A percentile compares a stretch with the other conserved stretches of the same genome.
Evolutionary conservation across 2,329 filamentous ascomycete species (phyloP).

Genomic region (Dactylonectria estremocensis): DNA sequence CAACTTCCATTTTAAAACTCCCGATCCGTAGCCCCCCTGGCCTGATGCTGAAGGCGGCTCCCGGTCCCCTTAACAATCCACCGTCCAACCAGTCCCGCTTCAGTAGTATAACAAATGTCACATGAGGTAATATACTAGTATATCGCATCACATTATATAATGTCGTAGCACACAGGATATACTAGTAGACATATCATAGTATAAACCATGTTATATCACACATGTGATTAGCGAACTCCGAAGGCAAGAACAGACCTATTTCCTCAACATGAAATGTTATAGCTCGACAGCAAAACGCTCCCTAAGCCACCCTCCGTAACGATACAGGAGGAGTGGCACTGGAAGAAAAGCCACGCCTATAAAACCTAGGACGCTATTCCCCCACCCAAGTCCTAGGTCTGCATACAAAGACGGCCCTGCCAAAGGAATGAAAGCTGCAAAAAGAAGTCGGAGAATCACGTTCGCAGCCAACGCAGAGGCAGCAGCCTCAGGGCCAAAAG

Average conservation of each 20-base stretch:
- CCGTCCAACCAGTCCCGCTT: too few species aligned
- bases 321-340: conserved; percentile 43
- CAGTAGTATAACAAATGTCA: too few species aligned
- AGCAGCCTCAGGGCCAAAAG: conserved; percentile 41
- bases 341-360: conserved; percentile 58
- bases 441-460: conserved; percentile 62
- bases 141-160: too few species aligned
- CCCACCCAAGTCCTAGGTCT: conserved; percentile 63
- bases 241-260: neutral
- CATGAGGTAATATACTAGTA: too few species aligned
- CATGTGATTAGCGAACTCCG: too few species aligned
- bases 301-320: conserved; percentile 35
- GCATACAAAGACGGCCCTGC: conserved; percentile 61
- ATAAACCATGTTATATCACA: too few species aligned
- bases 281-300: conserved; percentile 33
- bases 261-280: conserved; percentile 17
- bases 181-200: too few species aligned
- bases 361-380: conserved; percentile 47
- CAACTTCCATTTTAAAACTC: too few species aligned
- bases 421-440: conserved; percentile 73
- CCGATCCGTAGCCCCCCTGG: too few species aligned
- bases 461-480: conserved; percentile 44
- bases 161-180: too few species aligned
- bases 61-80: too few species aligned
- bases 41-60: too few species aligned